Evolutionary conservation across 176 grass and related monocot species (phyloP).

Genomic region (Oropetium thomaeum): DNA sequence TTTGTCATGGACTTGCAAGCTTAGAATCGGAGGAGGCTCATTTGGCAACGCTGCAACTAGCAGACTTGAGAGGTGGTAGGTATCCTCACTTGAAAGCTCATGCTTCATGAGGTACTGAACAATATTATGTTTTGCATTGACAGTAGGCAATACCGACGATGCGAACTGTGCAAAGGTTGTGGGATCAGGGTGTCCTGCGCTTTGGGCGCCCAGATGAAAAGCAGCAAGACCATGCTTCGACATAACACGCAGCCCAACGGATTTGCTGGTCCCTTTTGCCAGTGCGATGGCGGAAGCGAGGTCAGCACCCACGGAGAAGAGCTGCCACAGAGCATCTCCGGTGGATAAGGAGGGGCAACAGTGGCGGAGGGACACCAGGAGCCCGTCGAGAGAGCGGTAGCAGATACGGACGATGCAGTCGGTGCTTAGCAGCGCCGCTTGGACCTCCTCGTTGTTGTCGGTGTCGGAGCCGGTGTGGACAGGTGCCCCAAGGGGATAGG

Average conservation of each 20-base stretch:
- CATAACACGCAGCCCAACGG: neutral
- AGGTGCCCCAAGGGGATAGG: neutral
- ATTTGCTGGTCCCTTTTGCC: constrained; percentile 16
- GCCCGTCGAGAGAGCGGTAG: constrained; percentile 23
- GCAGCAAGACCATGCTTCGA: neutral
- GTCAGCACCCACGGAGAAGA: neutral
- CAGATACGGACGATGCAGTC: constrained; percentile 1
- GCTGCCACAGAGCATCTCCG: constrained; percentile 21
- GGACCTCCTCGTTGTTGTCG: neutral
- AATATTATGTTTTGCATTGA: neutral
- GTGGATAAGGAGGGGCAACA: neutral
- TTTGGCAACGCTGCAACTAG: neutral
- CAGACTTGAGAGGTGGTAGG: neutral
- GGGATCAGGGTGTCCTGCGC: neutral
- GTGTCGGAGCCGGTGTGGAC: neutral
- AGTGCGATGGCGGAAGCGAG: neutral
- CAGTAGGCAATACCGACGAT: neutral
- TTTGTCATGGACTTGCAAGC: neutral
- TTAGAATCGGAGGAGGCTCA: neutral
- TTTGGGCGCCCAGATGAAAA: neutral
- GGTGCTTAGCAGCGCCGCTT: neutral
- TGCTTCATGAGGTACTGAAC: neutral
- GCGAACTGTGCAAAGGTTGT: constrained; percentile 3
- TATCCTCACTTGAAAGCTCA: neutral
- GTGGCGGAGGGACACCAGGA: neutral